These are phyloP conservation scores for Mycena crocata DNA, from an alignment of 768 basidiomycete species.

Conservation along the genomic window DNA sequence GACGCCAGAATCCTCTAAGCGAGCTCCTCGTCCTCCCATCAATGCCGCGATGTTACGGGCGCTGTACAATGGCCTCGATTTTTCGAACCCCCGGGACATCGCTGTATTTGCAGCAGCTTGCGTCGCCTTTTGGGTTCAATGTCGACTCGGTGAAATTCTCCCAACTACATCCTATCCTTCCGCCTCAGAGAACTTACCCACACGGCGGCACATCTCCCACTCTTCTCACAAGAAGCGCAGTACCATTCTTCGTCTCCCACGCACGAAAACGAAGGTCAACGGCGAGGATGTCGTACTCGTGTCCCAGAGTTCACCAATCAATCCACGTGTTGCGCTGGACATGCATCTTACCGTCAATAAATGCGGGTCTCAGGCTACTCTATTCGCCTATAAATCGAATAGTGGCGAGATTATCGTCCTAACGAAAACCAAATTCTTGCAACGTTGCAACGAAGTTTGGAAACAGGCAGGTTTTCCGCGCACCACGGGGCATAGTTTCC, in stretches of 20 bases:
- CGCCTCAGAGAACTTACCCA: slow-evolving; percentile 29
- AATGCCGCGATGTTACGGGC: slow-evolving; percentile 38
- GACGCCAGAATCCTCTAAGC: slow-evolving; percentile 33
- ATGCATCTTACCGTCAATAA: slow-evolving; percentile 5
- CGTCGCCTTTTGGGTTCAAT: slow-evolving; percentile 50
- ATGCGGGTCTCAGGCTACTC: background rate
- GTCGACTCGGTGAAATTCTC: slow-evolving; percentile 45
- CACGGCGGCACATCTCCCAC: background rate
- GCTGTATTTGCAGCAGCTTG: slow-evolving; percentile 48
- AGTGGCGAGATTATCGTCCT: background rate
- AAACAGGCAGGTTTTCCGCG: slow-evolving; percentile 4
- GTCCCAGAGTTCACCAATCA: background rate
- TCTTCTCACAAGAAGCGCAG: slow-evolving; percentile 20
- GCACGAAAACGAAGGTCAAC: slow-evolving; percentile 15
- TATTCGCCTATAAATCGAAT: background rate
- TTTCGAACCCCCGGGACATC: slow-evolving; percentile 38
- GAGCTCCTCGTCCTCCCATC: slow-evolving; percentile 35
- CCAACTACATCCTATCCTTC: slow-evolving; percentile 19
- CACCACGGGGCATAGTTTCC: slow-evolving; percentile 23
- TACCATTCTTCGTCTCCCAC: slow-evolving; percentile 34
- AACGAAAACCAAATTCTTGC: slow-evolving; percentile 14
- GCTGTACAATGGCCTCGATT: slow-evolving; percentile 38
- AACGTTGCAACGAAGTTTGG: slow-evolving; percentile 36
- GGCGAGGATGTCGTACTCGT: slow-evolving; percentile 19
- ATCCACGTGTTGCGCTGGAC: slow-evolving; percentile 5